Conservation (phyloP, 768 basidiomycete genomes). For the Hericium erinaceus region DNA sequence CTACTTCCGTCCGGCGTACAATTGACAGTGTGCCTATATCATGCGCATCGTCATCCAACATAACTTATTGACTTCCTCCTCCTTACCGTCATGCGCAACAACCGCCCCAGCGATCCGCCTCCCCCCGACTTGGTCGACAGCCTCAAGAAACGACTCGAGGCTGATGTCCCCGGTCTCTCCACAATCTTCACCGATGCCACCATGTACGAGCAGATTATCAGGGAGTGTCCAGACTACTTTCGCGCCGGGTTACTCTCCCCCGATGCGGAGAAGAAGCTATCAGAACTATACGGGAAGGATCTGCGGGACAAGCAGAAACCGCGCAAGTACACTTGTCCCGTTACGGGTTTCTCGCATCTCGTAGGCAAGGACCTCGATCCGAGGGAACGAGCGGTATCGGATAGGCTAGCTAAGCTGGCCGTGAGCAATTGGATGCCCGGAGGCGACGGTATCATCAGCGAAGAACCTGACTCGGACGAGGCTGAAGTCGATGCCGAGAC, state of each 20-base stretch:
- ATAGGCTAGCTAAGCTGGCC: slow-evolving; percentile 29
- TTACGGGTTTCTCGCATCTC: slow-evolving; percentile 31
- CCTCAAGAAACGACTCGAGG: neutral
- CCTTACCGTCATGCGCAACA: neutral
- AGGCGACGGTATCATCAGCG: slow-evolving; percentile 7
- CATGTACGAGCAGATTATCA: slow-evolving; percentile 28
- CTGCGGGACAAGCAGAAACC: neutral
- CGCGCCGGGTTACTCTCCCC: neutral
- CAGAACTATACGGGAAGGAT: neutral
- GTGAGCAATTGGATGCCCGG: slow-evolving; percentile 26
- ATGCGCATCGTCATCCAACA: no score
- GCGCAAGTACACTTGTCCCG: slow-evolving; percentile 9
- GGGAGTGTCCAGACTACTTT: neutral
- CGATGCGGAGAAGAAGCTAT: slow-evolving; percentile 2
- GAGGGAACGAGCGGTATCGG: slow-evolving; percentile 25
- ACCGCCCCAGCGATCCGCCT: neutral
- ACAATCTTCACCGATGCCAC: slow-evolving; percentile 31
- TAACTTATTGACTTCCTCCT: neutral
- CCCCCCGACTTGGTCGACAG: neutral
- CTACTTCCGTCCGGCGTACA: no score
- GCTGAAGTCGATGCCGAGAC: slow-evolving; percentile 1
- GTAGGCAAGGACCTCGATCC: slow-evolving; percentile 31
- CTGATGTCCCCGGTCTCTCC: slow-evolving; percentile 20
- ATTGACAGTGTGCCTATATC: no score
- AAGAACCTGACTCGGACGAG: slow-evolving; percentile 16